Evolutionary conservation across 2,329 filamentous ascomycete species (phyloP), one percentile per base, ranked within the genome.

Genomic region (Fusarium longipes): DNA sequence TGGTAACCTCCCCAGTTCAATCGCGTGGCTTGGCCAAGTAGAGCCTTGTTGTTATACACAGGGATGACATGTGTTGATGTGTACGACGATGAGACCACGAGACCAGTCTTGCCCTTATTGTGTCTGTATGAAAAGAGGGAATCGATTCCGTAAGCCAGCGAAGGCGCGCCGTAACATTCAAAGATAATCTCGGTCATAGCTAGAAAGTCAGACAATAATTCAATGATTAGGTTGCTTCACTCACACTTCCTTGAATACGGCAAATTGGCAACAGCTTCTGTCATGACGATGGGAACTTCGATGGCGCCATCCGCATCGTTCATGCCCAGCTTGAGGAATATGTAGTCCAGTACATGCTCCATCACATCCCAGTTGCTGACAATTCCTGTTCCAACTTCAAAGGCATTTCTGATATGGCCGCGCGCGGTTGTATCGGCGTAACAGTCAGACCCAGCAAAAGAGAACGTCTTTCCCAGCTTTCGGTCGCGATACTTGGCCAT

Each of bases 351-450:
- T 7, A 97, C 85, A 59, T 95, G 93, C 79, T 99, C 96, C 88
- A 97, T 93, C 32, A 93, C 94, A 78, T 99, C 96, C 93, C 96
- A 99, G 77, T 98, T 98, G 78, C 93, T 94, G 63, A 98, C 89
- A 45, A 99, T 91, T 67, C 94, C 95, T 42, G 91, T 95, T 24
- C 94, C 94, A 3, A 91, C 87, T 77, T 99, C 96, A 73, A 97
- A 98, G 2, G 94, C 91, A 77, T 93, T 92, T 76, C 95, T 91
- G 61, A 97, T 90, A 77, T 98, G 96, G 12, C 93, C 93, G 57
- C 93, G 87, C 22, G 96, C 93, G 2, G 93, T 97, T 25, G 95
- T 96, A 79, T 99, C 96, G 67, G 94, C 91, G 75, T 96, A 98
- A 75, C 96, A 93, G 81, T 99, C 96, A 71, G 89, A 89, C 56